phyloP scores from a whole-genome alignment of 257 asterid species.

The Schizonepeta tenuifolia region DNA sequence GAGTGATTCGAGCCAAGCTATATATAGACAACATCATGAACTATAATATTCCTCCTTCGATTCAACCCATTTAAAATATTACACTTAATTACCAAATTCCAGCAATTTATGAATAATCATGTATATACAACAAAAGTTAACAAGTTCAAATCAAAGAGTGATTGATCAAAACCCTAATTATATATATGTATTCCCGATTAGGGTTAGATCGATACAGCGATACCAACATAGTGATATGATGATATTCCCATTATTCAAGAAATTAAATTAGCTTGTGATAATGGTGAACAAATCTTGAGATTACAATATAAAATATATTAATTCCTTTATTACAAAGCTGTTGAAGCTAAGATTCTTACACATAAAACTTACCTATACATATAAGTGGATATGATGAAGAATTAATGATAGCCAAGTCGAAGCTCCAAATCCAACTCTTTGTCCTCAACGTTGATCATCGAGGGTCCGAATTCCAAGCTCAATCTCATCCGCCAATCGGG shows the following conservation, averaged over 20 bases:
- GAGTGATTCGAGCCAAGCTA: background rate
- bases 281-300: background rate
- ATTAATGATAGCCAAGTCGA: constrained; percentile 59
- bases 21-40: background rate
- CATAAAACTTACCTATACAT: background rate
- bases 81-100: background rate
- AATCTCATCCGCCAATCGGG: constrained; percentile 52
- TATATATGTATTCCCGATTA: constrained; percentile 14
- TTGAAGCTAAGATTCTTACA: constrained; percentile 17
- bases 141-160: background rate
- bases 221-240: background rate
- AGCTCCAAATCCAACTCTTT: constrained; percentile 87
- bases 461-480: constrained; percentile 44
- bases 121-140: background rate
- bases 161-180: background rate
- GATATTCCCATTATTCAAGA: background rate
- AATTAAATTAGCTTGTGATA: background rate
- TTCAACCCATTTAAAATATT: background rate
- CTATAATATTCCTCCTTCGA: background rate
- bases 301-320: background rate
- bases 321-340: constrained; percentile 29
- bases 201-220: constrained; percentile 26
- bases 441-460: constrained; percentile 29
- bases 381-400: constrained; percentile 3
- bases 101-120: background rate